These are phyloP conservation scores for Maudiozyma bulderi DNA, from an alignment of 805 yeast genomes.

Conservation along the genomic window DNA sequence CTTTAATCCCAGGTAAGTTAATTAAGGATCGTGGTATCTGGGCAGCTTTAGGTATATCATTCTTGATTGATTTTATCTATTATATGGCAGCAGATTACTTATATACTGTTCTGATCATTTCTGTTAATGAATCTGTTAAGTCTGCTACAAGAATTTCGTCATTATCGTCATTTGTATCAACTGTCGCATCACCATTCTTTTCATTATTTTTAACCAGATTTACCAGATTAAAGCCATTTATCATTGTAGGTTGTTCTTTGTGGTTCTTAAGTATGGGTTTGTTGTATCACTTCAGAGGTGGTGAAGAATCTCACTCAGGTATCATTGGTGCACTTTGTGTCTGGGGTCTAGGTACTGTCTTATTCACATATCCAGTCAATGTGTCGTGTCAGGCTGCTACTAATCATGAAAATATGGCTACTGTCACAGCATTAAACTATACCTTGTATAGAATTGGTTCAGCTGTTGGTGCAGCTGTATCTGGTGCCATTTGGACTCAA, in stretches of 20 bases:
- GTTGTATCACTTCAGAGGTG: slow-evolving; percentile 46
- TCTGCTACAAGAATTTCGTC: slow-evolving; percentile 60
- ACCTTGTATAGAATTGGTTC: slow-evolving; percentile 55
- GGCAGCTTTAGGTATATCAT: slow-evolving; percentile 54
- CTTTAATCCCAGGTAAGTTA: slow-evolving; percentile 52
- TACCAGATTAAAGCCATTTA: slow-evolving; percentile 49
- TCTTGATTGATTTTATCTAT: slow-evolving; percentile 52
- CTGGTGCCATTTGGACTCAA: slow-evolving; percentile 70
- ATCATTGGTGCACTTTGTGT: slow-evolving; percentile 57
- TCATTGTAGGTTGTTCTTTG: slow-evolving; percentile 45
- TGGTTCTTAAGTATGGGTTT: slow-evolving; percentile 59
- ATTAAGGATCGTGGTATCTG: slow-evolving; percentile 64
- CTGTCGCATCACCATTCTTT: slow-evolving; percentile 46
- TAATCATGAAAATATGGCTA: slow-evolving; percentile 60
- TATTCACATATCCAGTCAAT: slow-evolving; percentile 57
- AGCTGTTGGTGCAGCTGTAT: slow-evolving; percentile 52
- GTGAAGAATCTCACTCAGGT: slow-evolving; percentile 40
- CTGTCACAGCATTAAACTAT: slow-evolving; percentile 48
- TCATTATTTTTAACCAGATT: slow-evolving; percentile 43
- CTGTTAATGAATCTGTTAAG: slow-evolving; percentile 44
- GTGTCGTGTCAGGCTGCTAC: slow-evolving; percentile 52
- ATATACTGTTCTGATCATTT: slow-evolving; percentile 57
- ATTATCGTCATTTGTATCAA: slow-evolving; percentile 56
- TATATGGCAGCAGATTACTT: slow-evolving; percentile 62
- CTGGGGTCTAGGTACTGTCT: slow-evolving; percentile 62